Conservation (phyloP, 148 eudicot genomes). For the Fagopyrum esculentum region DNA sequence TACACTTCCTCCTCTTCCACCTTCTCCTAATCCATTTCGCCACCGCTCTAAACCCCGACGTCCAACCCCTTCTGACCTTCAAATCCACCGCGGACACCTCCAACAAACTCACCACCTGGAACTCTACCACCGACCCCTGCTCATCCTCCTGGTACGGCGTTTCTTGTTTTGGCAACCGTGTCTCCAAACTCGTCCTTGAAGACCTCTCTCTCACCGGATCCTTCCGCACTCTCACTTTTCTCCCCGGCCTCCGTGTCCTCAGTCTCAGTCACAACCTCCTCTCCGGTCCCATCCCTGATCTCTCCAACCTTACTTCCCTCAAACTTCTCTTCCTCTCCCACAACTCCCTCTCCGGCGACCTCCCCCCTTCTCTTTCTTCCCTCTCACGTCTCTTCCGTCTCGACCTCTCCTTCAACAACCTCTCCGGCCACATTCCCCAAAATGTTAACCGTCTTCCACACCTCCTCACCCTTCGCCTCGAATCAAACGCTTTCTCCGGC, state of each 20-base stretch:
- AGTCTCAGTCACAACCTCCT: conserved; percentile 29
- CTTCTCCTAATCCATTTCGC: conserved; percentile 8
- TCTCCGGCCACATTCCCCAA: conserved; percentile 25
- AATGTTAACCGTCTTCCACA: conserved; percentile 17
- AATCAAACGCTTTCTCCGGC: conserved; percentile 36
- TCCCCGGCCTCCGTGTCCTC: conserved; percentile 34
- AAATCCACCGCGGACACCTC: conserved; percentile 38
- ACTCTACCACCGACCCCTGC: conserved; percentile 25
- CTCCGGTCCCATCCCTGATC: conserved; percentile 30
- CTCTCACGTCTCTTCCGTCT: conserved; percentile 35
- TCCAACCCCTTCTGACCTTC: conserved; percentile 39
- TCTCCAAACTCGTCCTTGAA: conserved; percentile 63
- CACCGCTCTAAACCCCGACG: conserved; percentile 33
- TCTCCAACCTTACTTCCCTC: conserved; percentile 29
- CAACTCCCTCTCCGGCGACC: conserved; percentile 31
- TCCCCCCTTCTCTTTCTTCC: conserved; percentile 24
- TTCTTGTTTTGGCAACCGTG: conserved; percentile 45
- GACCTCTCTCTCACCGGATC: conserved; percentile 30
- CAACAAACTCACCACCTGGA: conserved; percentile 39
- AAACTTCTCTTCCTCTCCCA: conserved; percentile 26
- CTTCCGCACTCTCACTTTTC: conserved; percentile 20
- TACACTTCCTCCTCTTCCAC: conserved; percentile 18
- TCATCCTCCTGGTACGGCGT: conserved; percentile 44
- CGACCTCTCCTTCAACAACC: conserved; percentile 33
- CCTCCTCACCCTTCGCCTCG: conserved; percentile 28